Percentiles rank a stretch among this genome's conserved stretches.
phyloP scores from a whole-genome alignment of 2,329 filamentous ascomycete species.

The Diplodia intermedia region DNA sequence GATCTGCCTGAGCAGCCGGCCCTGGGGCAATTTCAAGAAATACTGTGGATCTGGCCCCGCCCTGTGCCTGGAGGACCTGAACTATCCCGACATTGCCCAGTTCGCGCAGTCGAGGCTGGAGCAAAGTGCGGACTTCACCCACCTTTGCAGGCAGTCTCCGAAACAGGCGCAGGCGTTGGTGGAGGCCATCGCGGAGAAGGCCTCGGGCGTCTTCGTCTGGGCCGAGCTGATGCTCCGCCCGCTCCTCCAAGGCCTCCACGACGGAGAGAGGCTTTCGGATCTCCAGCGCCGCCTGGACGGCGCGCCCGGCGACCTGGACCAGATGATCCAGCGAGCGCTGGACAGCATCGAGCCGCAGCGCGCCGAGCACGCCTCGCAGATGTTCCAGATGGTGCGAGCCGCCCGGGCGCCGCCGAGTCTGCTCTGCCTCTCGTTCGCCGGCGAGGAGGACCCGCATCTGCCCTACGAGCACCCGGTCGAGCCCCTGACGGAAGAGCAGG shows the following conservation, averaged over 20 bases:
- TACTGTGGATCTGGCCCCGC: slow-evolving; percentile 22
- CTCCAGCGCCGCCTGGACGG: slow-evolving; percentile 35
- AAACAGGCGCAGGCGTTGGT: slow-evolving; percentile 15
- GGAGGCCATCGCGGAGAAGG: slow-evolving; percentile 12
- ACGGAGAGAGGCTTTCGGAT: slow-evolving; percentile 35
- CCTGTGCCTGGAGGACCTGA: slow-evolving; percentile 34
- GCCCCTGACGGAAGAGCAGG: slow-evolving; percentile 4
- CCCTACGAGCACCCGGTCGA: background rate
- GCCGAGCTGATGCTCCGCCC: slow-evolving; percentile 11
- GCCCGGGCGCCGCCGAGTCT: background rate
- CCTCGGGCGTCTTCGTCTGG: slow-evolving; percentile 31
- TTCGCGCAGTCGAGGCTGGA: slow-evolving; percentile 32
- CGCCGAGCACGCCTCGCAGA: slow-evolving; percentile 32
- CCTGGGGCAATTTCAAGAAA: slow-evolving; percentile 33
- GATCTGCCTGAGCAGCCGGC: slow-evolving; percentile 35
- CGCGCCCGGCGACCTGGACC: slow-evolving; percentile 37
- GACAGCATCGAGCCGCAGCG: slow-evolving; percentile 35
- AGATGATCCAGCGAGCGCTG: slow-evolving; percentile 37
- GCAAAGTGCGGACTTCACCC: background rate
- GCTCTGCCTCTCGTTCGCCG: slow-evolving; percentile 25
- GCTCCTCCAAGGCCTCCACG: slow-evolving; percentile 28
- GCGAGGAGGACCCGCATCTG: slow-evolving; percentile 8
- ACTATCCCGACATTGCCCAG: slow-evolving; percentile 32
- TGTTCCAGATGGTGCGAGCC: slow-evolving; percentile 30
- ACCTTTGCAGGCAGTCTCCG: background rate